phyloP scores from a whole-genome alignment of 2,329 filamentous ascomycete genomes.

The Penicillium frequentans region DNA sequence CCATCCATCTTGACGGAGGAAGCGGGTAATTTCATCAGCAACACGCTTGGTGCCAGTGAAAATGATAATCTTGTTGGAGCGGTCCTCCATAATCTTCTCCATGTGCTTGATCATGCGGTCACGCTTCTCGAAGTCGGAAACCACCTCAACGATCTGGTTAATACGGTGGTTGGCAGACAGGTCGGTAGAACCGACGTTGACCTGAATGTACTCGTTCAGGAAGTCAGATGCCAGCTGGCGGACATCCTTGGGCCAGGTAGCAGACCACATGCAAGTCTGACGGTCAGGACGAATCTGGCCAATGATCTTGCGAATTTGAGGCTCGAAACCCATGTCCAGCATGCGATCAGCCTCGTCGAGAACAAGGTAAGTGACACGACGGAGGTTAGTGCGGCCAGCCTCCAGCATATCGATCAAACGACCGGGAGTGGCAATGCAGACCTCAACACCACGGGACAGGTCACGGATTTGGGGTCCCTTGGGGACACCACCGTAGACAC shows the following conservation, averaged over 20 bases:
- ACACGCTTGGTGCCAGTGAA: slow-evolving; percentile 88
- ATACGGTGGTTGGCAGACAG: slow-evolving; percentile 97
- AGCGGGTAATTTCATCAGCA: slow-evolving; percentile 95
- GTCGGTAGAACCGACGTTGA: slow-evolving; percentile 97
- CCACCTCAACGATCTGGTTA: slow-evolving; percentile 95
- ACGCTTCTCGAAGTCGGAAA: slow-evolving; percentile 95
- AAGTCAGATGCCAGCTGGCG: slow-evolving; percentile 88
- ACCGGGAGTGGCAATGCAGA: slow-evolving; percentile 96
- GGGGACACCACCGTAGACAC: slow-evolving; percentile 97
- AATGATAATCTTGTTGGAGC: slow-evolving; percentile 90
- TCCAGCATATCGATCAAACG: slow-evolving; percentile 99
- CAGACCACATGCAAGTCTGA: slow-evolving; percentile 99
- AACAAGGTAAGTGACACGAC: slow-evolving; percentile 95
- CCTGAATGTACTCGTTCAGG: slow-evolving; percentile 94
- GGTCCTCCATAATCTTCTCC: slow-evolving; percentile 97
- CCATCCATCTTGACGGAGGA: slow-evolving; percentile 97
- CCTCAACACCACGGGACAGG: slow-evolving; percentile 90
- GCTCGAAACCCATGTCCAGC: slow-evolving; percentile 99
- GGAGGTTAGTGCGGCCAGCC: slow-evolving; percentile 95
- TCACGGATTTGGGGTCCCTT: slow-evolving; percentile 97
- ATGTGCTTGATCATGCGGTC: slow-evolving; percentile 96
- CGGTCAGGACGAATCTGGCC: slow-evolving; percentile 95
- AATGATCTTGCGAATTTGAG: slow-evolving; percentile 98
- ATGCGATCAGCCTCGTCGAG: slow-evolving; percentile 99
- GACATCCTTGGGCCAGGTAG: slow-evolving; percentile 98